Percentiles rank a stretch among this genome's conserved stretches.
Conservation (phyloP, 2,329 filamentous ascomycete genomes). For the Diaporthe aspalathi region DNA sequence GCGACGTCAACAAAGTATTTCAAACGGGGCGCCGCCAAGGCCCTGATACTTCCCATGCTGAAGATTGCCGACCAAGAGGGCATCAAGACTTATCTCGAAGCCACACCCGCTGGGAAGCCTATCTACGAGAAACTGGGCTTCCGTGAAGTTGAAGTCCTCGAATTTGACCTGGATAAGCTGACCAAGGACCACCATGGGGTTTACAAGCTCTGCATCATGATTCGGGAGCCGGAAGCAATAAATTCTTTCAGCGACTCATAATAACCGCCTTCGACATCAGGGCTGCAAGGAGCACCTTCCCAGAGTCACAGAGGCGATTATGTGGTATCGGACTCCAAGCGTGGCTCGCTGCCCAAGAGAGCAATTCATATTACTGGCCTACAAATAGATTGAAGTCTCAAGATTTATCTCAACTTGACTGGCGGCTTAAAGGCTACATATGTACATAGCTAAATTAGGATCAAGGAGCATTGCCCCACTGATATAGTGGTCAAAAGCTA, state of each 20-base stretch:
- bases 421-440: too few relatives aligned
- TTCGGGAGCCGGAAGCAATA: background rate
- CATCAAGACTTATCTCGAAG: constrained; percentile 1
- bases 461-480: background rate
- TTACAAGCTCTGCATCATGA: constrained; percentile 17
- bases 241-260: background rate
- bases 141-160: background rate
- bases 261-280: background rate
- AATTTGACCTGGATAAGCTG: constrained; percentile 15
- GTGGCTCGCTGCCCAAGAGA: background rate
- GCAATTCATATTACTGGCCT: background rate
- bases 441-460: background rate
- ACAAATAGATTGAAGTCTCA: background rate
- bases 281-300: background rate
- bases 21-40: constrained; percentile 12
- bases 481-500: background rate
- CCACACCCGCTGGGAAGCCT: constrained; percentile 17
- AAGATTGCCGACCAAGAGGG: constrained; percentile 3
- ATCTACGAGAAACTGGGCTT: constrained; percentile 13
- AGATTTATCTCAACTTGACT: background rate
- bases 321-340: background rate
- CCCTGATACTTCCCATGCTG: constrained; percentile 8
- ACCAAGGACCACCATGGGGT: constrained; percentile 14
- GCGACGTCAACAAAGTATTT: constrained; percentile 24
- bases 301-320: background rate